Evolutionary conservation across 129 eudicot species (phyloP), one percentile per base, ranked within the genome.

Genomic region (Arctium minus): DNA sequence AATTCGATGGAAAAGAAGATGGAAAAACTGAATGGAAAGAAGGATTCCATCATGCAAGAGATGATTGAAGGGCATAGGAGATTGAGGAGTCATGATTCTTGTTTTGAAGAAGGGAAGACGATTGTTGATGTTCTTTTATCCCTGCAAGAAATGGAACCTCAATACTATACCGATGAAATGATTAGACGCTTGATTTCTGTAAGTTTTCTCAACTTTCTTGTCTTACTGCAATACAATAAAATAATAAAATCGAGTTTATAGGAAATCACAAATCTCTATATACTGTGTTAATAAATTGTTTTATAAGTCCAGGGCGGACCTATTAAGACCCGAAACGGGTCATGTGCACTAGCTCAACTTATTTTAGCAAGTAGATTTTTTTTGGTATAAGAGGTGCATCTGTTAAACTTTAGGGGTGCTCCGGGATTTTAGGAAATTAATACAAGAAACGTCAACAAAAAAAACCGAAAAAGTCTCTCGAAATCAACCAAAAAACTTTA

Each of bases 171-270:
- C 0, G 92, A 93, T 77, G 88, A 79, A 76, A 46, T 80, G 36
- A 91, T 91, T 33, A 87, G 79, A 83, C 88, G 92, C 86, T 75
- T 91, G 46, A 85, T 91, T 69, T 80, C 77, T 86, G 97, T 91
- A 82, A 84, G 80, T 56, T 72, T 35, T 71, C 71, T 72, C 1
- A 37, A 17, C 18, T n/a, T n/a, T n/a, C n/a, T n/a, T n/a, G n/a
- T n/a, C n/a, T n/a, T n/a, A n/a, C n/a, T n/a, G n/a, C n/a, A 22
- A 31, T 65, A 4, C 10, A 65, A 6, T 9, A 62, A 11, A 22
- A 17, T 67, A 65, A 6, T 9, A 62, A 11, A 22, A 17, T 67
- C 72, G 42, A 4, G 6, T 38, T 38, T 38, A 33, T 33, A 33
- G 1, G 36, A 33, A 0, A 33, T 33, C 36, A 33, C 36, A 33